Evolutionary conservation across 352 stramenopile genomes (phyloP), one percentile per base, ranked within the genome.

Genomic region (Pythium dissimile): DNA sequence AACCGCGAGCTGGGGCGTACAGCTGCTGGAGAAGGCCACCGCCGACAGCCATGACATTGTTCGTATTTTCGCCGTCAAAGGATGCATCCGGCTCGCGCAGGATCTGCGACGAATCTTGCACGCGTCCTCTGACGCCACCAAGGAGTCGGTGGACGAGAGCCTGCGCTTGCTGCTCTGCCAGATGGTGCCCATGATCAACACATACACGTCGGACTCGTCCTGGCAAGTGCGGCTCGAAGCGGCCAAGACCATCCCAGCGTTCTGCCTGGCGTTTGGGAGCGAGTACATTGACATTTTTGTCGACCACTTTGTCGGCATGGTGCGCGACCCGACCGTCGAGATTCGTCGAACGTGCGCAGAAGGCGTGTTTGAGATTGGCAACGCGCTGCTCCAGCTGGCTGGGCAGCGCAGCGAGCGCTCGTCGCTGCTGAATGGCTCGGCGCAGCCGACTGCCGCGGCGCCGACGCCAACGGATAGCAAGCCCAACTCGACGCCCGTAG

Each of bases 161-260:
- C 57, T 90, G 24, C 82, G 75, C n/a, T 56, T 95, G 48, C 54
- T 94, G 10, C 82, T 85, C 41, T 80, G 73, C 62, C 80, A 92
- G 42, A 89, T 95, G 76, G 71, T 95, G 45, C 86, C 86, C 5
- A 84, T 94, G 76, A 79, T 95, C 42, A 95, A 94, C 67, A 90
- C 82, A 30, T 94, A 92, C 67, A 88, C 80, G 21, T 91, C 81
- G 12, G 86, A 95, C 39, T 86, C 82, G 10, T 93, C 84, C 15
- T 95, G 86, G 86, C 86, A 95, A 72, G 84, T 95, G 30, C 84
- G 86, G 21, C 62, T 94, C 9, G 80, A 95, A 56, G 84, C 77
- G 20, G 80, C 84, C 12, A 71, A 76, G 18, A 92, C 80, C 12
- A 71, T 95, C 21, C 82, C 82, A 31, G 64, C 67, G n/a, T 91